phyloP scores from a whole-genome alignment of 2,329 filamentous ascomycete species.

The Dactylellina haptotyla region DNA sequence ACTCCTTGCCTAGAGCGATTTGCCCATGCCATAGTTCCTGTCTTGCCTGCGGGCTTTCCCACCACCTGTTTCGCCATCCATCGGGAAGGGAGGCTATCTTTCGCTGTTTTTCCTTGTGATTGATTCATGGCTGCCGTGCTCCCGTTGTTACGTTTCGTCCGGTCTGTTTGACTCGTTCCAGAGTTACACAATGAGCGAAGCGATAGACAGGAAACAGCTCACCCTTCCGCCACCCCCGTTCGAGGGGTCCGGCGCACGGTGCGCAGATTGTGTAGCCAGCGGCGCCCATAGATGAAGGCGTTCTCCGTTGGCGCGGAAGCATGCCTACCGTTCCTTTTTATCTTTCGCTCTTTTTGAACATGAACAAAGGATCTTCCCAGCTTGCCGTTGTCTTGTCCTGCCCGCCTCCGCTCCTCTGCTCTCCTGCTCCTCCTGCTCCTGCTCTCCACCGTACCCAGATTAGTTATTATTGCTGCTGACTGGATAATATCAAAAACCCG shows the following conservation, averaged over 20 bases:
- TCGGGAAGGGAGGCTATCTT: no score
- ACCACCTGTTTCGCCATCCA: no score
- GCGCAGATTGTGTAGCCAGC: not conserved
- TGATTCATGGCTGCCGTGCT: not conserved
- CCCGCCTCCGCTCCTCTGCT: not conserved
- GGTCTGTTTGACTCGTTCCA: conserved; percentile 1
- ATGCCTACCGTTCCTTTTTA: not conserved
- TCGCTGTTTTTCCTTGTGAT: conserved; percentile 5
- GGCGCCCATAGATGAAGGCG: not conserved
- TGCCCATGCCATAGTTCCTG: not conserved
- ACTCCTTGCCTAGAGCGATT: not conserved
- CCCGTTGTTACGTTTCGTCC: not conserved
- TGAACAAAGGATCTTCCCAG: not conserved
- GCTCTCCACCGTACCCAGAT: conserved; percentile 1
- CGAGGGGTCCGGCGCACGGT: conserved; percentile 13
- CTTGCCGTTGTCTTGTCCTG: not conserved
- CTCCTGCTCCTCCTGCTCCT: not conserved
- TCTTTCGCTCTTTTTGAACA: no score
- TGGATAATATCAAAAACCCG: conserved; percentile 2
- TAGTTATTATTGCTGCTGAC: not conserved
- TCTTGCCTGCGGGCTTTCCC: conserved; percentile 20
- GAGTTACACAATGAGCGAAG: conserved; percentile 46
- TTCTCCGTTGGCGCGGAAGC: not conserved
- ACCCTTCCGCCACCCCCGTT: conserved; percentile 37
- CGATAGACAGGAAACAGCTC: conserved; percentile 32